Conservation (phyloP, 345 rosid species). For the Populus tremula region DNA sequence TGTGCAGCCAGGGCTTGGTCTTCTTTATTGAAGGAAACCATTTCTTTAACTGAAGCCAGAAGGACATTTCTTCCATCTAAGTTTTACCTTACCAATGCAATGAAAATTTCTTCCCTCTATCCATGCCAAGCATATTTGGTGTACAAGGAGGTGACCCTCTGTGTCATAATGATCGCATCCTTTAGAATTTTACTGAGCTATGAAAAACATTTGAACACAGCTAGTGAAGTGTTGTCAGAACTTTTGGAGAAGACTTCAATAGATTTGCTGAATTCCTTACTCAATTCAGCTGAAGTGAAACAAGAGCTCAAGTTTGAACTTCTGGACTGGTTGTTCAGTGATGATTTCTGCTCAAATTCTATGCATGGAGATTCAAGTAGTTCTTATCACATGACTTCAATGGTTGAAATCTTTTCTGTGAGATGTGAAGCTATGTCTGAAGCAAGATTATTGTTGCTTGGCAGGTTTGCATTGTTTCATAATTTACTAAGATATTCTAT, state of each 20-base stretch:
- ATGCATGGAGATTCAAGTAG: constrained; percentile 24
- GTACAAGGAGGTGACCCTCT: constrained; percentile 51
- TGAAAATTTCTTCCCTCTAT: constrained; percentile 66
- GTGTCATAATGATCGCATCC: constrained; percentile 54
- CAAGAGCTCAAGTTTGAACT: constrained; percentile 55
- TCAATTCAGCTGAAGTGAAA: constrained; percentile 53
- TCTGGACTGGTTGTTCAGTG: constrained; percentile 57
- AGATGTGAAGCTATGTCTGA: constrained; percentile 37
- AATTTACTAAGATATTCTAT: constrained; percentile 54
- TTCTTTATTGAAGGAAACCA: constrained; percentile 45
- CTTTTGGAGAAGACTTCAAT: constrained; percentile 67
- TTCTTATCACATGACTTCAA: constrained; percentile 24
- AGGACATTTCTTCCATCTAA: constrained; percentile 82
- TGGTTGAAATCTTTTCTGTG: constrained; percentile 49
- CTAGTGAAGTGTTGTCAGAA: constrained; percentile 67
- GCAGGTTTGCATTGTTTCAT: constrained; percentile 53
- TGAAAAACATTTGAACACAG: constrained; percentile 44
- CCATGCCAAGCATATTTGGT: constrained; percentile 62
- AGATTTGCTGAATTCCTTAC: constrained; percentile 57
- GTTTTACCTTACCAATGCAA: constrained; percentile 79
- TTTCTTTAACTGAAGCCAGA: constrained; percentile 73
- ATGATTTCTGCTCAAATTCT: constrained; percentile 31
- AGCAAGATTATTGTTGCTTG: constrained; percentile 41
- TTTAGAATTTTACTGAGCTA: constrained; percentile 54
- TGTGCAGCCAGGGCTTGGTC: constrained; percentile 75